Evolutionary conservation across 2,329 filamentous ascomycete genomes (phyloP).

Genomic region (Exophiala viscosa): DNA sequence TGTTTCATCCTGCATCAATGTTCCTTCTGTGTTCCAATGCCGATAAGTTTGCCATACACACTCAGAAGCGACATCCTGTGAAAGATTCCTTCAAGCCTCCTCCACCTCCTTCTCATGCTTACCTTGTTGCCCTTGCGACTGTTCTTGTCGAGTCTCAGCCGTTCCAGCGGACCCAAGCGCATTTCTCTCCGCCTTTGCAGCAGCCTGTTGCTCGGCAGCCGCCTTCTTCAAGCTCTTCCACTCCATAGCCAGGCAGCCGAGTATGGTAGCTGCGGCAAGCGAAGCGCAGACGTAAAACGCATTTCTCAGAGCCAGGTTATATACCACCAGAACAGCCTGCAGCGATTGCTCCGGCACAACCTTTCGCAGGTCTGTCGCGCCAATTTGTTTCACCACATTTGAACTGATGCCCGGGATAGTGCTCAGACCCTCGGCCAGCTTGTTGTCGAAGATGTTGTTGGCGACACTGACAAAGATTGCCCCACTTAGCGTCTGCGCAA

Average conservation of each 20-base stretch:
- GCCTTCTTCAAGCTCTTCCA: conserved; percentile 63
- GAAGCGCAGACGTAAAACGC: conserved; percentile 60
- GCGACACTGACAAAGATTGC: conserved; percentile 27
- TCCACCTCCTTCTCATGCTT: conserved; percentile 8
- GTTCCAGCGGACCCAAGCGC: not conserved
- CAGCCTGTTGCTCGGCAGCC: conserved; percentile 14
- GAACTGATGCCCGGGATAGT: conserved; percentile 20
- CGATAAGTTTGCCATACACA: too few species aligned
- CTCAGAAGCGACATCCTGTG: too few species aligned
- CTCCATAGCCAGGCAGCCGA: conserved; percentile 57
- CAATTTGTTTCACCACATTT: conserved; percentile 17
- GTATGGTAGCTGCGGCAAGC: conserved; percentile 50
- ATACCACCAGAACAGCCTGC: conserved; percentile 56
- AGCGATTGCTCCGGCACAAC: conserved; percentile 51
- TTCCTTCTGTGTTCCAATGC: too few species aligned
- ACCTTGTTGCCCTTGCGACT: not conserved
- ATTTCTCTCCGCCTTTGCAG: conserved; percentile 6
- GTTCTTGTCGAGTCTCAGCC: not conserved
- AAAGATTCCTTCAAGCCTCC: not conserved
- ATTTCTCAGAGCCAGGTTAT: conserved; percentile 58
- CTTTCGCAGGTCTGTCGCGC: conserved; percentile 43
- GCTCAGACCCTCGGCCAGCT: conserved; percentile 13
- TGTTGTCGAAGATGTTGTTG: conserved; percentile 29
- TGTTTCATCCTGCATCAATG: too few species aligned
- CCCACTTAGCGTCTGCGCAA: conserved; percentile 25